Evolutionary conservation across 306 rosid species (phyloP), one percentile per base, ranked within the genome.

Genomic region (Vigna angularis): DNA sequence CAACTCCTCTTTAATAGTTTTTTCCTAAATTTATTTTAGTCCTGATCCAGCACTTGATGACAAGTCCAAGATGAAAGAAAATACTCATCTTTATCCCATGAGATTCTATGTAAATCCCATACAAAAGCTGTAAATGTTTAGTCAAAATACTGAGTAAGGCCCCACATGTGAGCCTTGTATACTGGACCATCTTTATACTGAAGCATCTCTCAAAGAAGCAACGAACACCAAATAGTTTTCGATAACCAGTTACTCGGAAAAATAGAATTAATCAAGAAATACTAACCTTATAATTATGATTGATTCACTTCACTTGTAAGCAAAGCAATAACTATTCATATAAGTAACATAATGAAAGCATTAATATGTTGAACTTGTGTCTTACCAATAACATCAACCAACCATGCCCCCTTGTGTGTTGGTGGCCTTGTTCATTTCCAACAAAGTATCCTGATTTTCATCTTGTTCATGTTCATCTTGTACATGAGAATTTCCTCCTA

Each of bases 291-390:
- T 95, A 52, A 95, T 91, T 73, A 95, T 95, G 8, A 95, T 72
- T 95, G 99, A 83, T 95, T 95, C 75, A 93, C 97, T 93, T 95
- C 99, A 79, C 93, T 98, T 95, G 98, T 70, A 86, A 79, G 56
- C 61, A 59, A 81, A 76, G 36, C 1, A 20, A 20, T 20, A 20
- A 20, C 22, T 20, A 20, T 20, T 20, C 22, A 20, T 20, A 20
- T 20, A 20, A 20, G 22, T 20, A 20, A 20, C 22, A 20, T 24
- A 24, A 24, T 24, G 26, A 1, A 24, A 24, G 26, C 26, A 24
- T 24, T 24, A 24, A 24, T 24, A 24, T 24, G 26, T 24, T 24
- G 26, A 24, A 24, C 26, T 24, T 24, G 22, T 20, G 22, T 20
- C 22, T 20, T 20, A 20, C 22, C 22, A 1, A 20, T 20, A 20